These are phyloP conservation scores for Liriodendron chinense DNA, from an alignment of 164 flowering plant species.

Conservation along the genomic window DNA sequence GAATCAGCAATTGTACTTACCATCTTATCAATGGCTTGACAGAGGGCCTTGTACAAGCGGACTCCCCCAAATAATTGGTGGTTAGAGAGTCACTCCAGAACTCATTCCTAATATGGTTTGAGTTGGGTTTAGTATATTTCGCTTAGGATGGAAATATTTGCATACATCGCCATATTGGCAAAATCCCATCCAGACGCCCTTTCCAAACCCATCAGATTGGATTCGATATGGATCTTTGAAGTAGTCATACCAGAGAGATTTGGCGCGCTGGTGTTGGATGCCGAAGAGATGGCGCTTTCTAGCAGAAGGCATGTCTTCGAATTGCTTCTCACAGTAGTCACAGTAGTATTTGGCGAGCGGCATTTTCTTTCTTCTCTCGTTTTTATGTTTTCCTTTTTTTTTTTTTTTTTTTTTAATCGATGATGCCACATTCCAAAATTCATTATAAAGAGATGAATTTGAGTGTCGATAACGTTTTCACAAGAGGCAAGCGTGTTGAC, in stretches of 20 bases:
- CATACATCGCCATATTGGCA: constrained; percentile 84
- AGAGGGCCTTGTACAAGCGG: too few species aligned
- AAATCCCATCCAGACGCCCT: constrained; percentile 70
- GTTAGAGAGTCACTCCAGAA: too few species aligned
- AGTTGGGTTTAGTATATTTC: constrained; percentile 22
- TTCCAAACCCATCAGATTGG: constrained; percentile 22
- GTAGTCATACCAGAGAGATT: constrained; percentile 72
- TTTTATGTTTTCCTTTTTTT: too few species aligned
- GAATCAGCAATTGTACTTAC: too few species aligned
- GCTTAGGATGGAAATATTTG: constrained; percentile 71
- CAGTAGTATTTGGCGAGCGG: constrained; percentile 78
- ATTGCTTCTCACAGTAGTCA: constrained; percentile 93
- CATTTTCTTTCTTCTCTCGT: constrained; percentile 23
- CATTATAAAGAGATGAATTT: too few species aligned
- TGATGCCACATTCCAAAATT: too few species aligned
- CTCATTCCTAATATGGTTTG: constrained; percentile 27
- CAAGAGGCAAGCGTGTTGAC: too few species aligned
- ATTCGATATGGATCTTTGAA: constrained; percentile 37
- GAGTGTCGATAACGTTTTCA: too few species aligned
- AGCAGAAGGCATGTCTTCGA: constrained; percentile 73
- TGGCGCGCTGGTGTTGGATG: constrained; percentile 68
- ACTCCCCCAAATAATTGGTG: too few species aligned
- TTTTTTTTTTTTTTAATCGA: too few species aligned
- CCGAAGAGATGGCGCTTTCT: constrained; percentile 83
- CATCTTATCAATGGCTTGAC: too few species aligned